Evolutionary conservation across 2,329 filamentous ascomycete species (phyloP).

Genomic region (Ophiocordyceps australis): DNA sequence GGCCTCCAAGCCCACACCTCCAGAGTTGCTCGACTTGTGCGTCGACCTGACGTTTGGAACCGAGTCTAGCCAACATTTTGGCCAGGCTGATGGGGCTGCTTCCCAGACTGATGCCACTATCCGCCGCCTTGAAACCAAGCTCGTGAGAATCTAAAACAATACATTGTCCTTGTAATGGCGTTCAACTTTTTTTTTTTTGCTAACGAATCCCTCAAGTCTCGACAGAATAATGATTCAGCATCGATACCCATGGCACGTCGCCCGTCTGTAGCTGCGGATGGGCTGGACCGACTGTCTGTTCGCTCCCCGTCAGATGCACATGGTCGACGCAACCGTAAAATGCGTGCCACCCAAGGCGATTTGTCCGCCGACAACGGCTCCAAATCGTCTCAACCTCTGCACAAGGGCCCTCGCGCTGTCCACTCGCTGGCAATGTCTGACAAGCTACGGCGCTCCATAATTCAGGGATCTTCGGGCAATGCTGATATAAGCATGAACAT

Average conservation of each 20-base stretch:
- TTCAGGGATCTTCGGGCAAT: constrained; percentile 7
- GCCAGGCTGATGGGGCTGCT: too few species aligned
- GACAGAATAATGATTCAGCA: too few species aligned
- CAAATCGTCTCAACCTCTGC: constrained; percentile 2
- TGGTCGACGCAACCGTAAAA: constrained; percentile 11
- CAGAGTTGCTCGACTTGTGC: constrained; percentile 57
- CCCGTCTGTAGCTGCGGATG: too few species aligned
- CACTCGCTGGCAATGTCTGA: constrained; percentile 13
- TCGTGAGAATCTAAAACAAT: too few species aligned
- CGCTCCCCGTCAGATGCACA: constrained; percentile 15
- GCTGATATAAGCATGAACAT: constrained; percentile 1
- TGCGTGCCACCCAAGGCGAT: constrained; percentile 10
- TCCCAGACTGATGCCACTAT: too few species aligned
- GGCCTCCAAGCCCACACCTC: constrained; percentile 65
- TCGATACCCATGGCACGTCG: too few species aligned
- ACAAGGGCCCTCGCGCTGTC: constrained; percentile 10
- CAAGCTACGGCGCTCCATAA: constrained; percentile 15
- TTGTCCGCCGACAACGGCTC: constrained; percentile 7
- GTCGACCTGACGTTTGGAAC: constrained; percentile 37
- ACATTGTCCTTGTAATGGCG: too few species aligned
- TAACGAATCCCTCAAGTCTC: too few species aligned
- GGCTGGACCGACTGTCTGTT: constrained; percentile 11
- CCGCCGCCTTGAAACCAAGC: too few species aligned
- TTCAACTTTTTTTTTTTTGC: too few species aligned
- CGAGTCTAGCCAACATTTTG: constrained; percentile 8